Percentiles rank a stretch among this genome's conserved stretches.
Conservation (phyloP, 768 basidiomycete species). For the Tricholoma terreum region DNA sequence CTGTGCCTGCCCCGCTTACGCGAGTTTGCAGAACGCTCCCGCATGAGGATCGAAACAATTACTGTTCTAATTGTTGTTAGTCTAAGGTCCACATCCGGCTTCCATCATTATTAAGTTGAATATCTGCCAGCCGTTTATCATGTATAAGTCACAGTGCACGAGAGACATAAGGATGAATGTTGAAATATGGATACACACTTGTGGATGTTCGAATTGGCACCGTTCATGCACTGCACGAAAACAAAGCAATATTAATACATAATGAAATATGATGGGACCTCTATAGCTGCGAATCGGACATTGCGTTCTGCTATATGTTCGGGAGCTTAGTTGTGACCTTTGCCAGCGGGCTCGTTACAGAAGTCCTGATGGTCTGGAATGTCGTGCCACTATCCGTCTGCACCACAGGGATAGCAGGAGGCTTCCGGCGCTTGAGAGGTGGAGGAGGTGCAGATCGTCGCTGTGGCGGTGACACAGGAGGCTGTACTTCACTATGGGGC, state of each 20-base stretch:
- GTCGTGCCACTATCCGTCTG: slow-evolving; percentile 49
- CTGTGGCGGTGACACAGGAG: slow-evolving; percentile 23
- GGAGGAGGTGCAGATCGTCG: slow-evolving; percentile 62
- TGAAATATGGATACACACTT: background rate
- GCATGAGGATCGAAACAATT: no score
- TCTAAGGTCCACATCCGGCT: no score
- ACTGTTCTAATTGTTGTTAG: no score
- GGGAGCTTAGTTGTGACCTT: slow-evolving; percentile 11
- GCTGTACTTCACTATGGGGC: slow-evolving; percentile 12
- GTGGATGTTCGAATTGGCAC: background rate
- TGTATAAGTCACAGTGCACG: no score
- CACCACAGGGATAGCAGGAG: slow-evolving; percentile 63
- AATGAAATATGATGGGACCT: no score
- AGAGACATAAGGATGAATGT: background rate
- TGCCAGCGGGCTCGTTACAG: slow-evolving; percentile 34
- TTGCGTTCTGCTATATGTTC: background rate
- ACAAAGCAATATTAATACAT: no score
- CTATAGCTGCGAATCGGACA: background rate
- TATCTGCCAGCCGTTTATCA: no score
- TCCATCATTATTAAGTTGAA: no score
- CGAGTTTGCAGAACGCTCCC: no score
- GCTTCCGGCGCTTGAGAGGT: slow-evolving; percentile 64
- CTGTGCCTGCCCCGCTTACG: no score
- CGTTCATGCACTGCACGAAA: background rate
- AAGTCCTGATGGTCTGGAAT: slow-evolving; percentile 57